Base-by-base conservation (phyloP, 2,329 filamentous ascomycete genomes). In the Phialophora tarda region DNA sequence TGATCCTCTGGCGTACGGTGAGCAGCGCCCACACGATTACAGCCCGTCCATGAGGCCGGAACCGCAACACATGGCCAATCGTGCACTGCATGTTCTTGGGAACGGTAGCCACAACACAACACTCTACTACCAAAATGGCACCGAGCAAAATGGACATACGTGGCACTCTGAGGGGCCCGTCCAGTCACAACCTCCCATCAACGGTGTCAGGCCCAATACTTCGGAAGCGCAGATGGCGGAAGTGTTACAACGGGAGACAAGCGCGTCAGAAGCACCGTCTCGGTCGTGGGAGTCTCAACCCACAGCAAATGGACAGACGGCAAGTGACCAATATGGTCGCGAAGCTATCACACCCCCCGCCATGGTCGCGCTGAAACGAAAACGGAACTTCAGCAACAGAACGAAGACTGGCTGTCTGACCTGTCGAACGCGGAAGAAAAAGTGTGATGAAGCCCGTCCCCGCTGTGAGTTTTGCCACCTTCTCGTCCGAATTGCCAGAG, bases 341-440 rank as follows among this genome's bases (percentile, higher is more conserved):
- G 67, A 69, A 28, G 21, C 60, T 70, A 76, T 34, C 71, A 76
- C 24, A 71, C 75, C 41, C 77, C 77, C 69, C 55, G 71, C 23
- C 73, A 75, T 61, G 77, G 78, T 55, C 73, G 77, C 53, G 63
- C 77, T 71, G 75, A 80, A 83, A 70, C 77, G 82, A 65, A 84
- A 84, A 66, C 78, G 82, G 23, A 80, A 83, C 75, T 98, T 97
- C 75, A 96, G 92, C 80, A 97, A 97, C 78, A 86, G 94, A 66
- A 97, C 94, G 23, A 98, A 98, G 81, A 97, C 93, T 10, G 93
- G 93, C 34, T 98, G 94, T 77, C 88, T 96, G 79, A 98, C 94
- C 5, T 98, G 94, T 77, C 86, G 94, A 67, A 87, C 88, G 76
- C 86, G 94, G 66, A 98, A 98, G 85, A 98, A 98, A 87, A 98